Conservation (phyloP, 164 flowering plant genomes). For the Saururus chinensis region DNA sequence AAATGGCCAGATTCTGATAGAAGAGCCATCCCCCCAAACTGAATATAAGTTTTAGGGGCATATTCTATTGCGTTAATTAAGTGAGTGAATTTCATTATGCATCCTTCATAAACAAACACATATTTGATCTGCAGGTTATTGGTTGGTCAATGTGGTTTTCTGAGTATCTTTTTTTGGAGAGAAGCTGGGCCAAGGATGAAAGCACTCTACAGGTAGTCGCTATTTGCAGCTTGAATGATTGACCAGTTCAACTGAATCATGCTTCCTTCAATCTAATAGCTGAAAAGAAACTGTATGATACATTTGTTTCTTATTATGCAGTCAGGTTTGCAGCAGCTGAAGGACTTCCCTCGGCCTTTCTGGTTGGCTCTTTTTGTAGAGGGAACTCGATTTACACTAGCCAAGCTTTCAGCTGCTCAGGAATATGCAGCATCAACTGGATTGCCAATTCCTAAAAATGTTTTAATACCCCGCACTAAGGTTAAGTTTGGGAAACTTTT, state of each 20-base stretch:
- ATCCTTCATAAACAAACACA: not conserved
- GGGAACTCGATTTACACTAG: constrained; percentile 92
- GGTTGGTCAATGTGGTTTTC: constrained; percentile 99
- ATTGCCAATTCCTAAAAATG: constrained; percentile 79
- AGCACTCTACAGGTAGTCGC: constrained; percentile 61
- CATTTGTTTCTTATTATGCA: constrained; percentile 21
- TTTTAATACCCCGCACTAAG: constrained; percentile 97
- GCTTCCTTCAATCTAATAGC: not conserved
- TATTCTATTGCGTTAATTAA: too few relatives aligned
- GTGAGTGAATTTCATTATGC: too few relatives aligned
- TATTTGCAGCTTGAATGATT: not conserved
- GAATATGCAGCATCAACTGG: constrained; percentile 81
- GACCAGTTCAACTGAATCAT: too few relatives aligned
- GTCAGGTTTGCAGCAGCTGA: constrained; percentile 65
- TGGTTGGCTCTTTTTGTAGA: constrained; percentile 98
- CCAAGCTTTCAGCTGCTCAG: constrained; percentile 92
- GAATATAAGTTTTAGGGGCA: too few relatives aligned
- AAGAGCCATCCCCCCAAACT: too few relatives aligned
- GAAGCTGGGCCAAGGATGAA: constrained; percentile 97
- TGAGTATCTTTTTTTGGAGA: constrained; percentile 84
- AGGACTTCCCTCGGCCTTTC: constrained; percentile 78
- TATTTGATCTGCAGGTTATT: constrained; percentile 48
- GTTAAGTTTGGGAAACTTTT: constrained; percentile 18
- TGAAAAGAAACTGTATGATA: not conserved
- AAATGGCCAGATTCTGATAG: too few relatives aligned